Evolutionary conservation across 1,284 basidiomycete genomes (phyloP).

Genomic region (Naganishia liquefaciens): DNA sequence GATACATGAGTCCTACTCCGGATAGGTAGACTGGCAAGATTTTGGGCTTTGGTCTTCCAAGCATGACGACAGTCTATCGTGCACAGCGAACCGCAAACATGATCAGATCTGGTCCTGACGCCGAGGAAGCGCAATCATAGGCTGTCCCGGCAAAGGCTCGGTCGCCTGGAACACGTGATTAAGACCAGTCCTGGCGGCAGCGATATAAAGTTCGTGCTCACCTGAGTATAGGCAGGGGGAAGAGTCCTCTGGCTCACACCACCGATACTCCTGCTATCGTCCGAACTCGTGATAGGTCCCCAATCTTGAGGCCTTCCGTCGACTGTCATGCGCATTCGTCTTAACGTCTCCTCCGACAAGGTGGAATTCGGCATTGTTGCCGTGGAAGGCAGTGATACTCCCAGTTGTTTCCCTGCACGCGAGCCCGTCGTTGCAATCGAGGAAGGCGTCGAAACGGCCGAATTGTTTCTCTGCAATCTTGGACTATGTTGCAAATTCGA

Average conservation of each 20-base stretch:
- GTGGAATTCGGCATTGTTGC: not conserved
- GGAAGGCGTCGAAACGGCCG: conserved; percentile 12
- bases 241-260: not conserved
- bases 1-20: no score
- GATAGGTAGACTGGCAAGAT: no score
- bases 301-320: conserved; percentile 22
- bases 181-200: not conserved
- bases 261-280: not conserved
- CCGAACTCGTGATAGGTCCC: conserved; percentile 14
- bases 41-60: no score
- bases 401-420: conserved; percentile 15
- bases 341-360: conserved; percentile 4
- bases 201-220: not conserved
- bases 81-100: no score
- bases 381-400: conserved; percentile 10
- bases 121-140: not conserved
- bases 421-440: conserved; percentile 24
- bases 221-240: conserved; percentile 18
- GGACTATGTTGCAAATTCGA: not conserved
- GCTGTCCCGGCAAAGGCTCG: not conserved
- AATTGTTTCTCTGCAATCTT: not conserved
- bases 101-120: not conserved
- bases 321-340: conserved; percentile 18
- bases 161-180: not conserved
- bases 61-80: no score